Conservation (phyloP, 495 filamentous ascomycete species). For the Lepraria neglecta region DNA sequence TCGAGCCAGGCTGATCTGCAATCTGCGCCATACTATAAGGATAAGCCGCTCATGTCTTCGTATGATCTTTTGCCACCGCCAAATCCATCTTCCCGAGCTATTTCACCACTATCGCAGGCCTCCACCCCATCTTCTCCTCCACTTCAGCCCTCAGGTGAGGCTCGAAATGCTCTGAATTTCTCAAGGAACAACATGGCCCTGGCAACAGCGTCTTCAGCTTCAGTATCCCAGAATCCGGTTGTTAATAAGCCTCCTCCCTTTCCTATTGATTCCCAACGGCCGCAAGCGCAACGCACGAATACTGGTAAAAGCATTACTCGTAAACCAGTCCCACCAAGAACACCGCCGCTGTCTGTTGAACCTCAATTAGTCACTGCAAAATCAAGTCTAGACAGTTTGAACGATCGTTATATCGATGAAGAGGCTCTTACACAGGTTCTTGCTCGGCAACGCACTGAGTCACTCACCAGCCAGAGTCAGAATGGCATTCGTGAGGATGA, state of each 20-base stretch:
- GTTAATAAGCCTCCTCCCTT: conserved; percentile 36
- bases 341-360: conserved; percentile 18
- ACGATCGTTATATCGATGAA: conserved; percentile 58
- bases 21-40: conserved; percentile 21
- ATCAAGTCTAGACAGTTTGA: conserved; percentile 59
- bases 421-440: conserved; percentile 51
- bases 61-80: conserved; percentile 20
- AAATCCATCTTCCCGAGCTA: conserved; percentile 18
- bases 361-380: conserved; percentile 28
- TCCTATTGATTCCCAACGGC: conserved; percentile 34
- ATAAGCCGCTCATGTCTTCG: conserved; percentile 21
- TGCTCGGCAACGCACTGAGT: conserved; percentile 33
- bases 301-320: conserved; percentile 46
- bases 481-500: conserved; percentile 31
- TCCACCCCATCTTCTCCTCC: conserved; percentile 18
- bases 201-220: conserved; percentile 1
- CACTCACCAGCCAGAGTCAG: conserved; percentile 29
- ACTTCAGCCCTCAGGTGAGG: background rate
- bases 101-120: conserved; percentile 24
- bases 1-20: conserved; percentile 16
- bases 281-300: conserved; percentile 23
- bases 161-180: background rate
- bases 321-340: conserved; percentile 57
- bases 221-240: background rate
- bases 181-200: background rate